These are phyloP conservation scores for Phaeosphaeriaceae sp. DNA, from an alignment of 2,329 filamentous ascomycete species.

Conservation along the genomic window DNA sequence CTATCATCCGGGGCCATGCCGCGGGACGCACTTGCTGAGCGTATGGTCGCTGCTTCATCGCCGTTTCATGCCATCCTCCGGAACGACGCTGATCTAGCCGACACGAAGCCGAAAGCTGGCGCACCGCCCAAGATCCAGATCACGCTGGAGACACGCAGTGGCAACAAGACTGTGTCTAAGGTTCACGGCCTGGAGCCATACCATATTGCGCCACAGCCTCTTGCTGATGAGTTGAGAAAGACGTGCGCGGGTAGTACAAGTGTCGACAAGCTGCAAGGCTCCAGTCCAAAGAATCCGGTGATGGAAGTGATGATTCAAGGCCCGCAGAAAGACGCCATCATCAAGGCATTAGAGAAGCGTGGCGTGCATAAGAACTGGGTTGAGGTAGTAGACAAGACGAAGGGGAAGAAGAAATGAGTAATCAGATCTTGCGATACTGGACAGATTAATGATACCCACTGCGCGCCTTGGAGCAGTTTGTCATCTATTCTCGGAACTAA, in stretches of 20 bases:
- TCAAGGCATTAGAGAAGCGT: slow-evolving; percentile 66
- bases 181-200: slow-evolving; percentile 69
- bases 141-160: slow-evolving; percentile 69
- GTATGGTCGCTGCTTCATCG: slow-evolving; percentile 63
- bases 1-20: slow-evolving; percentile 65
- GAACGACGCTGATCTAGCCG: slow-evolving; percentile 50
- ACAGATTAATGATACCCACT: slow-evolving; percentile 16
- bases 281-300: slow-evolving; percentile 66
- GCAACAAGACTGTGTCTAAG: slow-evolving; percentile 72
- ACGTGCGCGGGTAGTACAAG: slow-evolving; percentile 73
- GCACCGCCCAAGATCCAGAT: slow-evolving; percentile 67
- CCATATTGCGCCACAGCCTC: slow-evolving; percentile 64
- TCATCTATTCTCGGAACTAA: not conserved
- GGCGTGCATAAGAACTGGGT: slow-evolving; percentile 68
- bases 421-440: not conserved
- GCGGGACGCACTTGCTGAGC: slow-evolving; percentile 67
- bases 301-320: slow-evolving; percentile 75
- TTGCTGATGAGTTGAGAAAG: slow-evolving; percentile 73
- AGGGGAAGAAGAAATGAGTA: slow-evolving; percentile 64
- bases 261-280: slow-evolving; percentile 67
- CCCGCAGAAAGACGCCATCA: slow-evolving; percentile 68
- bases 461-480: not conserved
- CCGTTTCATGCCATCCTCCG: slow-evolving; percentile 67
- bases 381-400: slow-evolving; percentile 72
- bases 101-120: slow-evolving; percentile 67